These are phyloP conservation scores for Sporothrix dimorphospora DNA, from an alignment of 2,329 filamentous ascomycete species.

Conservation along the genomic window DNA sequence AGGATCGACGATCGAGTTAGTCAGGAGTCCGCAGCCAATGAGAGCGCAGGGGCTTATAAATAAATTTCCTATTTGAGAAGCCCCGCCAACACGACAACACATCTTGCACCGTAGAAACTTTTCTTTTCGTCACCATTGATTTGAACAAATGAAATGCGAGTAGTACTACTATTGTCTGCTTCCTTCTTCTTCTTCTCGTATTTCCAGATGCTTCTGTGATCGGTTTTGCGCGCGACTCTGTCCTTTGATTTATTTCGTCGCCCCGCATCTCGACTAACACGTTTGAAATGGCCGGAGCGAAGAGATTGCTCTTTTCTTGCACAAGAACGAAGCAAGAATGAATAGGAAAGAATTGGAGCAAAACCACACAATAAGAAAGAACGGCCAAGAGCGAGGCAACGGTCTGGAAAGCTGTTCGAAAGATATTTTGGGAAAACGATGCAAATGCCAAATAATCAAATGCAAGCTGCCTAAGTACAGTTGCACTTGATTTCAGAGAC, in stretches of 20 bases:
- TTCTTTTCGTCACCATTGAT: background rate
- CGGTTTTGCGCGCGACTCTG: background rate
- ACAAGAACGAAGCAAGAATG: too few species aligned
- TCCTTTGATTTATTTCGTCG: background rate
- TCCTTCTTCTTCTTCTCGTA: too few species aligned
- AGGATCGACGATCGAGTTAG: too few species aligned
- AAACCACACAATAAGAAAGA: background rate
- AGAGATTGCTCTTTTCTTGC: too few species aligned
- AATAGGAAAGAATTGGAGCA: background rate
- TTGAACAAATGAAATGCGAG: background rate
- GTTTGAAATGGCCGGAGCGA: background rate
- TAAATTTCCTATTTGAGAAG: background rate
- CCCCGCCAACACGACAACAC: background rate
- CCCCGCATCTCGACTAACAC: background rate
- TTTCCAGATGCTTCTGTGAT: background rate
- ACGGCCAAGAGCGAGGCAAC: background rate
- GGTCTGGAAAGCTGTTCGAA: background rate
- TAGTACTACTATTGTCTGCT: background rate
- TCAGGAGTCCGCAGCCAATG: background rate
- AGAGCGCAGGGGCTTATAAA: background rate
- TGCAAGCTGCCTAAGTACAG: too few species aligned
- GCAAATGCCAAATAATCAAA: too few species aligned
- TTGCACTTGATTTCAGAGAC: too few species aligned
- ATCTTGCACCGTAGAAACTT: background rate
- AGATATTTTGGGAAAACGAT: too few species aligned